Conservation (phyloP, 805 yeast genomes). For the Saturnispora gosingensis region DNA sequence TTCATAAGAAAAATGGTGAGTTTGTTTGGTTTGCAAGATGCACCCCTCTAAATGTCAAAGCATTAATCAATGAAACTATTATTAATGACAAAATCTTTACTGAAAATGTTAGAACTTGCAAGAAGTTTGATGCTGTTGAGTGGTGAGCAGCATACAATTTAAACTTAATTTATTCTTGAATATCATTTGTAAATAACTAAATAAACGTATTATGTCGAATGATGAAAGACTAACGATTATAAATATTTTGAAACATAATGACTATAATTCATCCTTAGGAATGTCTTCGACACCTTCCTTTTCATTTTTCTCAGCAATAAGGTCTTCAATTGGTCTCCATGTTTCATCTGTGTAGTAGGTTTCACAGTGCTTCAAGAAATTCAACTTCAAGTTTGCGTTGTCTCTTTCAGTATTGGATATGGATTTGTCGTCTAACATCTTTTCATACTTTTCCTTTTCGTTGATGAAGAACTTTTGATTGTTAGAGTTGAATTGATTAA, state of each 20-base stretch:
- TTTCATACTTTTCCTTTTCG: conserved; percentile 39
- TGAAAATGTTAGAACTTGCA: conserved; percentile 50
- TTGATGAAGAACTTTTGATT: conserved; percentile 33
- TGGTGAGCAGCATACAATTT: conserved; percentile 31
- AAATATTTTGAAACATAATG: neutral
- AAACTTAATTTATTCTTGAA: neutral
- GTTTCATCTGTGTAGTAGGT: conserved; percentile 14
- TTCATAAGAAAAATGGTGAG: conserved; percentile 65
- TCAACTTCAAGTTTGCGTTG: conserved; percentile 40
- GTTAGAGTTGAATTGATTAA: conserved; percentile 35
- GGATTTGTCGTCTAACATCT: conserved; percentile 31
- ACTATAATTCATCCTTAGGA: conserved; percentile 13
- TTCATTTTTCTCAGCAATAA: conserved; percentile 9
- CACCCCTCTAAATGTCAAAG: conserved; percentile 63
- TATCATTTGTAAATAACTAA: neutral
- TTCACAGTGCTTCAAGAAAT: conserved; percentile 25
- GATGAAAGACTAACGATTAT: neutral
- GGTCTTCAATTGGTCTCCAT: conserved; percentile 12
- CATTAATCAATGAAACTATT: conserved; percentile 70
- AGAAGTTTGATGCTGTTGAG: conserved; percentile 42
- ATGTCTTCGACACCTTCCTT: neutral
- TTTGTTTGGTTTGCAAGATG: conserved; percentile 86
- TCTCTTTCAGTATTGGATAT: conserved; percentile 39
- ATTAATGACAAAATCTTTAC: conserved; percentile 63
- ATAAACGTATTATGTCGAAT: neutral